A percentile compares a stretch with the other conserved stretches of the same genome.
Evolutionary conservation across 1,284 basidiomycete genomes (phyloP).

Genomic region (Malassezia obtusa): DNA sequence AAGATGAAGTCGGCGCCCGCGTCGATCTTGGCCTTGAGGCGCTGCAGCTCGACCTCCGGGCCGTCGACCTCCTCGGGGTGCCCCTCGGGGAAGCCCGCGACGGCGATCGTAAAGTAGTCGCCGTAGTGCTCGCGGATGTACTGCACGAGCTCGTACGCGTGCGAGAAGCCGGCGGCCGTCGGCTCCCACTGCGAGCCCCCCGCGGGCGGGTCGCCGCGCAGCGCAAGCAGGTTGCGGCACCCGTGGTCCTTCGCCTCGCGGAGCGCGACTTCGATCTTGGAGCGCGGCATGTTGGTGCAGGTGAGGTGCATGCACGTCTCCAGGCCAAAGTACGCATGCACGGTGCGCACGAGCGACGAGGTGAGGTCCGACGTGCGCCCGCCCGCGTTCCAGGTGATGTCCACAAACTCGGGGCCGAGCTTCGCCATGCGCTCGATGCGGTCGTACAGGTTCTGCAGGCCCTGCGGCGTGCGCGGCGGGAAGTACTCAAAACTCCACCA

Average conservation of each 20-base stretch:
- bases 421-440: slow-evolving; percentile 95
- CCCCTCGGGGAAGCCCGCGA: slow-evolving; percentile 56
- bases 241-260: slow-evolving; percentile 84
- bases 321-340: slow-evolving; percentile 47
- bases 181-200: slow-evolving; percentile 52
- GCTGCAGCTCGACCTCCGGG: slow-evolving; percentile 61
- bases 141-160: slow-evolving; percentile 41
- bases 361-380: slow-evolving; percentile 62
- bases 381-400: slow-evolving; percentile 98
- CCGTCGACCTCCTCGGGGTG: slow-evolving; percentile 51
- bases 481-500: slow-evolving; percentile 77
- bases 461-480: slow-evolving; percentile 87
- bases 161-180: slow-evolving; percentile 41
- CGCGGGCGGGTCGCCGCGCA: slow-evolving; percentile 58
- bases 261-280: slow-evolving; percentile 83
- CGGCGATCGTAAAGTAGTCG: slow-evolving; percentile 47
- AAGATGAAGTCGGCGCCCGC: slow-evolving; percentile 82
- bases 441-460: slow-evolving; percentile 53
- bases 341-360: slow-evolving; percentile 74
- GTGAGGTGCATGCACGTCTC: slow-evolving; percentile 49
- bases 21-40: slow-evolving; percentile 76
- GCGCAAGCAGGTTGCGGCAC: slow-evolving; percentile 86
- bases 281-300: slow-evolving; percentile 61
- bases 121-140: slow-evolving; percentile 43
- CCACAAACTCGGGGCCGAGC: slow-evolving; percentile 91